Conservation (phyloP, 2,329 filamentous ascomycete genomes). For the Knoxdaviesia proteae region DNA sequence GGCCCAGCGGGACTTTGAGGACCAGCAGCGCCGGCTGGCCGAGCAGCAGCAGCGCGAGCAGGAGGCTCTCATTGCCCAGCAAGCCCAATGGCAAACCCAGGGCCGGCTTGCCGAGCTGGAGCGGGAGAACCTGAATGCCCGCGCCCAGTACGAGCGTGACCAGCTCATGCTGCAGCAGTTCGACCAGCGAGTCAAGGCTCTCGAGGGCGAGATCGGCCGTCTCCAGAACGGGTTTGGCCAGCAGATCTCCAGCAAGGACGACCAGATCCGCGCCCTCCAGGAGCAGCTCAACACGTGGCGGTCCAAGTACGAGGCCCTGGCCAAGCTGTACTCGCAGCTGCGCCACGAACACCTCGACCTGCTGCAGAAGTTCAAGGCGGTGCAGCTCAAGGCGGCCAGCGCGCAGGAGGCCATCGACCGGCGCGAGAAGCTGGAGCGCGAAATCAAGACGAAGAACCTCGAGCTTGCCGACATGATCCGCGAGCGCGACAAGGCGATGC, state of each 20-base stretch:
- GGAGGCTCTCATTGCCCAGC: constrained; percentile 71
- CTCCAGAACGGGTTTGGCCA: constrained; percentile 67
- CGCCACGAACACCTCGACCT: constrained; percentile 89
- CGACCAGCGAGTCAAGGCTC: constrained; percentile 77
- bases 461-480: constrained; percentile 97
- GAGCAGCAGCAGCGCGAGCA: constrained; percentile 85
- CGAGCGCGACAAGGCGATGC: constrained; percentile 77
- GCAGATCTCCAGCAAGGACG: constrained; percentile 76
- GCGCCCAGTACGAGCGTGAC: constrained; percentile 91
- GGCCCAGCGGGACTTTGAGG: constrained; percentile 87
- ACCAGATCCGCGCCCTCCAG: constrained; percentile 79
- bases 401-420: constrained; percentile 92
- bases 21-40: constrained; percentile 69
- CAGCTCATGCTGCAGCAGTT: constrained; percentile 95
- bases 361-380: constrained; percentile 84
- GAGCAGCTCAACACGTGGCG: constrained; percentile 98
- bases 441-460: constrained; percentile 99
- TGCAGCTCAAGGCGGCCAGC: constrained; percentile 89
- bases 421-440: constrained; percentile 84
- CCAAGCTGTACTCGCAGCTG: constrained; percentile 91
- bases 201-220: constrained; percentile 71
- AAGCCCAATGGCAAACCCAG: constrained; percentile 84
- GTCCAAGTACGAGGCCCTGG: constrained; percentile 86
- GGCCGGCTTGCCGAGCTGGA: constrained; percentile 90
- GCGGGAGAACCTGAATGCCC: constrained; percentile 80